Evolutionary conservation across 1,284 basidiomycete species (phyloP).

Genomic region (Ceratobasidium sp.): DNA sequence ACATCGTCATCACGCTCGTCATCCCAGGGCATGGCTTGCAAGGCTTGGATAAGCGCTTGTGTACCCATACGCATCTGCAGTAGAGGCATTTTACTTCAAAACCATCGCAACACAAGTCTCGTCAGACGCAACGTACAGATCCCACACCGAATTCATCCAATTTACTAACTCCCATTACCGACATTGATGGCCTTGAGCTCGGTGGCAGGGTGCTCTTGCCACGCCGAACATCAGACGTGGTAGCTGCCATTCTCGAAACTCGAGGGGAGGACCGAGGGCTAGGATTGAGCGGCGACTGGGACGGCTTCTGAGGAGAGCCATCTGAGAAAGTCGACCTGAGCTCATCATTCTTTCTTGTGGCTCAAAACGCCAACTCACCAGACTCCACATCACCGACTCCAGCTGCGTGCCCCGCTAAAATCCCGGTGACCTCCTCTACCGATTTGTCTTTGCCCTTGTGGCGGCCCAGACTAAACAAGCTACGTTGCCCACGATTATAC

Average conservation of each 20-base stretch:
- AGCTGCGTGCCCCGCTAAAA: slow-evolving; percentile 47
- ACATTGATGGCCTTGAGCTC: slow-evolving; percentile 18
- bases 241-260: slow-evolving; percentile 30
- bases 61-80: slow-evolving; percentile 81
- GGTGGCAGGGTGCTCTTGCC: slow-evolving; percentile 8
- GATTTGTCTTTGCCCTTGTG: slow-evolving; percentile 63
- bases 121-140: slow-evolving; percentile 63
- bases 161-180: slow-evolving; percentile 54
- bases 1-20: slow-evolving; percentile 71
- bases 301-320: slow-evolving; percentile 54
- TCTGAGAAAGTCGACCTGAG: not conserved
- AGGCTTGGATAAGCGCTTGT: slow-evolving; percentile 83
- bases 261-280: slow-evolving; percentile 27
- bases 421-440: slow-evolving; percentile 39
- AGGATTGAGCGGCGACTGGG: slow-evolving; percentile 77
- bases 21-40: slow-evolving; percentile 81
- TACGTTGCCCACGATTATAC: slow-evolving; percentile 56
- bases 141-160: slow-evolving; percentile 66
- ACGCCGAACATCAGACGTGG: slow-evolving; percentile 38
- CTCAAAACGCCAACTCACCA: slow-evolving; percentile 33
- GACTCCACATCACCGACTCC: slow-evolving; percentile 52
- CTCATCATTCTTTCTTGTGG: slow-evolving; percentile 19
- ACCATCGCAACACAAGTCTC: slow-evolving; percentile 43
- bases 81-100: not conserved
- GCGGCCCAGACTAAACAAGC: slow-evolving; percentile 66